Base-by-base conservation (phyloP, 352 stramenopile genomes). In the Phytophthora citricola region DNA sequence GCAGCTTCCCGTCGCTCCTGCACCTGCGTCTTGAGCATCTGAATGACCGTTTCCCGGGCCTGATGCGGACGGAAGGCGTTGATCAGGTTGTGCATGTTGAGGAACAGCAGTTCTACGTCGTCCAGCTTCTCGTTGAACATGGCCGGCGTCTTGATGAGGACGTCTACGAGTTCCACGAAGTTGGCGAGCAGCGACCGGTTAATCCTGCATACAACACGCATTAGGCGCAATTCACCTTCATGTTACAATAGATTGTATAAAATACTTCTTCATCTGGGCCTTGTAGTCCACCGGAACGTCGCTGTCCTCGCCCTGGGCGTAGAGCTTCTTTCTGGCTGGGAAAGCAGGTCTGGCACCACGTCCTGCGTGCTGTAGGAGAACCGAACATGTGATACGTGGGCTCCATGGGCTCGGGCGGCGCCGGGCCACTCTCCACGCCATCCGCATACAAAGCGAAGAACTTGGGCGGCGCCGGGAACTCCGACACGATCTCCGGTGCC, bases 81-180 rank as follows among this genome's bases (percentile, higher is more conserved):
- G 69, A 95, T 95, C 59, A 94, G 79, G 69, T 95, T 95, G 82
- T 95, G 88, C 85, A 95, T 89, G 71, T 95, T 95, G 53, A 95
- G 74, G 58, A 95, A 94, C 26, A 95, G 79, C 61, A 90, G 78
- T 72, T 95, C 88, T 17, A 95, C 65, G 52, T 95, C 88, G 69
- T 92, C 76, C 51, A 95, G 74, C 71, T 95, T 95, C 47, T 87
- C 81, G 67, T 93, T 94, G 75, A 94, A 94, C 69, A 91, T 71
- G 56, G 78, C 61, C 22, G 87, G 87, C 34, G 85, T 88, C 67
- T 89, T 81, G 55, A 93, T 90, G 47, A 95, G 76, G 36, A 94
- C 75, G 61, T 93, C 85, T 47, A 95, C 80, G 40, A 95, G 79
- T 67, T 94, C 83, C 36, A 93, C 72, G 58, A 93, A 95, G 75